phyloP scores from a whole-genome alignment of 257 asterid species.

The Cordia subcordata region DNA sequence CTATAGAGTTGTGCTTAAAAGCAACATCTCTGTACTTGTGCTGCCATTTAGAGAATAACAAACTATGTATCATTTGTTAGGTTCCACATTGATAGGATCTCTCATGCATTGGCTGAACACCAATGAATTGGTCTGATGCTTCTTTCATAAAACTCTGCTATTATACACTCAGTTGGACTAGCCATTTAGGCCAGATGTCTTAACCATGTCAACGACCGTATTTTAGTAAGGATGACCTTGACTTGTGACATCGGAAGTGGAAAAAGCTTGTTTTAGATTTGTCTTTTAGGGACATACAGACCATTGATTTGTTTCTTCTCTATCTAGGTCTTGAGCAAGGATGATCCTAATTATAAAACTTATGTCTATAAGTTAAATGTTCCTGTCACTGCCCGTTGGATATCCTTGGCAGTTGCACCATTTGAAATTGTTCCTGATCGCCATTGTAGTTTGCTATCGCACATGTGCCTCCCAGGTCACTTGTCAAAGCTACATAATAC shows the following conservation, averaged over 20 bases:
- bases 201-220: background rate
- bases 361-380: slow-evolving; percentile 74
- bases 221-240: background rate
- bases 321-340: slow-evolving; percentile 73
- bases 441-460: slow-evolving; percentile 59
- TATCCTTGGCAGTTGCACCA: slow-evolving; percentile 87
- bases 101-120: too few relatives aligned
- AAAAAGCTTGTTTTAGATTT: background rate
- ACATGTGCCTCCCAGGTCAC: slow-evolving; percentile 69
- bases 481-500: slow-evolving; percentile 80
- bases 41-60: too few relatives aligned
- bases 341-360: slow-evolving; percentile 88
- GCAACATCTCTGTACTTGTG: too few relatives aligned
- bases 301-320: background rate
- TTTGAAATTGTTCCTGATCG: slow-evolving; percentile 84
- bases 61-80: too few relatives aligned
- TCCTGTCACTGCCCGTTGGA: slow-evolving; percentile 94
- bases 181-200: background rate
- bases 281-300: background rate
- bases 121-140: too few relatives aligned
- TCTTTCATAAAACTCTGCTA: too few relatives aligned
- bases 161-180: too few relatives aligned
- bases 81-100: too few relatives aligned
- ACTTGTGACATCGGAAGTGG: background rate
- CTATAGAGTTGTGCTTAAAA: too few relatives aligned